Percentiles rank a stretch among this genome's conserved stretches.
These are phyloP conservation scores for Decorospora gaudefroyi DNA, from an alignment of 2,329 filamentous ascomycete genomes.

Conservation along the genomic window DNA sequence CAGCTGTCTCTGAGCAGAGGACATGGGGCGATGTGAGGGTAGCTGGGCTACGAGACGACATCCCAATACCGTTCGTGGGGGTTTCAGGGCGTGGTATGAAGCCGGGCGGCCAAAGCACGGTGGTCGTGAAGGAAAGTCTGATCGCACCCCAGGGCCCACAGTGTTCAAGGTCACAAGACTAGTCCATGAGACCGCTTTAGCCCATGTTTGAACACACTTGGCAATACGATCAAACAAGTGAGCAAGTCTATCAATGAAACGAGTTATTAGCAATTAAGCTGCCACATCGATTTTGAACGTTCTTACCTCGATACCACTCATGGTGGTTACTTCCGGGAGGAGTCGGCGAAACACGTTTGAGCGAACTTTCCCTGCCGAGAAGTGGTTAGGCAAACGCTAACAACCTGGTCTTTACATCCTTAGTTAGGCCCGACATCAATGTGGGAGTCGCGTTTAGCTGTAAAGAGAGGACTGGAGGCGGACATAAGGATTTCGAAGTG, in stretches of 20 bases:
- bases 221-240: too few species aligned
- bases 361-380: too few species aligned
- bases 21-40: conserved; percentile 32
- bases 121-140: conserved; percentile 31
- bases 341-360: too few species aligned
- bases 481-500: conserved; percentile 21
- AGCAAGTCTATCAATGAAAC: too few species aligned
- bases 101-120: conserved; percentile 16
- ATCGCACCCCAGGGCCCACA: conserved; percentile 5
- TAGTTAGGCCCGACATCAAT: not conserved
- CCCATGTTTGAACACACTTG: not conserved
- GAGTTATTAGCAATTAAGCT: not conserved
- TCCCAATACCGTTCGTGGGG: conserved; percentile 26
- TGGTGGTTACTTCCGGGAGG: too few species aligned
- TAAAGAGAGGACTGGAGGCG: conserved; percentile 2
- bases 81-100: conserved; percentile 12
- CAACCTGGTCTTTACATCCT: too few species aligned
- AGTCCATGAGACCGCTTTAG: too few species aligned
- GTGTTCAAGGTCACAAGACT: not conserved
- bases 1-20: not conserved
- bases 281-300: too few species aligned
- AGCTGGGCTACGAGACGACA: conserved; percentile 27
- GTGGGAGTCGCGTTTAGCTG: not conserved
- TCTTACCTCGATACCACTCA: too few species aligned
- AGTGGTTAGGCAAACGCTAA: too few species aligned